Percentiles rank a stretch among this genome's conserved stretches.
These are phyloP conservation scores for Amyloporia xantha DNA, from an alignment of 768 basidiomycete genomes.

Conservation along the genomic window DNA sequence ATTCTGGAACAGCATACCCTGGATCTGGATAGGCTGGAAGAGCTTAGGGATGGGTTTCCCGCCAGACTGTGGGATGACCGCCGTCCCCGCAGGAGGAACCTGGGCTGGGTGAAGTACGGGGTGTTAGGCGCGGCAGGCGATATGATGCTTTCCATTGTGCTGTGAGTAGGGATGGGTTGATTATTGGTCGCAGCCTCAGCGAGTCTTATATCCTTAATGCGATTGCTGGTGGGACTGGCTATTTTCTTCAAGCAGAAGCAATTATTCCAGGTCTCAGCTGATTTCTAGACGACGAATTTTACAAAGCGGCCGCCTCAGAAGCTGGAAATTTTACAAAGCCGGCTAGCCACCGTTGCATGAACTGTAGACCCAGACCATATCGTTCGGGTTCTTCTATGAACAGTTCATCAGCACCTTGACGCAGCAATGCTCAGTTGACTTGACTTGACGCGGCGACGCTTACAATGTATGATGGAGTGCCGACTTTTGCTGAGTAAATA, in stretches of 20 bases:
- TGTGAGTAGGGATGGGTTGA: constrained; percentile 17
- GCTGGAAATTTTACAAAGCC: neutral
- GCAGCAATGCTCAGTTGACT: neutral
- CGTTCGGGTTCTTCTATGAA: no score
- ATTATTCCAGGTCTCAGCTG: no score
- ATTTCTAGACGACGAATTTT: neutral
- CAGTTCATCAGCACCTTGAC: neutral
- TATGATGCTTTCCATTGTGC: neutral
- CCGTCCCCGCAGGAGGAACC: constrained; percentile 36
- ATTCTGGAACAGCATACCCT: constrained; percentile 25
- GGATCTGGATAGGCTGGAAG: constrained; percentile 48
- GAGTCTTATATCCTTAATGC: neutral
- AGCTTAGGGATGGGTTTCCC: constrained; percentile 36
- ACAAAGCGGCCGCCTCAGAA: neutral
- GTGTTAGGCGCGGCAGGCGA: constrained; percentile 35
- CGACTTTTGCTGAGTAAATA: neutral
- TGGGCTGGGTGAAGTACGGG: constrained; percentile 43
- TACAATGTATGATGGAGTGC: neutral
- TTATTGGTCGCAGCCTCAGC: neutral
- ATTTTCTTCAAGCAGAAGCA: no score
- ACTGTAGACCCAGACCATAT: neutral
- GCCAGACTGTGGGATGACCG: constrained; percentile 29
- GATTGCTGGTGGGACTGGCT: neutral
- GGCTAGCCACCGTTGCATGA: neutral
- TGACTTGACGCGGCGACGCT: neutral